These are phyloP conservation scores for Serpula lacrymans DNA, from an alignment of 768 basidiomycete genomes.

Conservation along the genomic window DNA sequence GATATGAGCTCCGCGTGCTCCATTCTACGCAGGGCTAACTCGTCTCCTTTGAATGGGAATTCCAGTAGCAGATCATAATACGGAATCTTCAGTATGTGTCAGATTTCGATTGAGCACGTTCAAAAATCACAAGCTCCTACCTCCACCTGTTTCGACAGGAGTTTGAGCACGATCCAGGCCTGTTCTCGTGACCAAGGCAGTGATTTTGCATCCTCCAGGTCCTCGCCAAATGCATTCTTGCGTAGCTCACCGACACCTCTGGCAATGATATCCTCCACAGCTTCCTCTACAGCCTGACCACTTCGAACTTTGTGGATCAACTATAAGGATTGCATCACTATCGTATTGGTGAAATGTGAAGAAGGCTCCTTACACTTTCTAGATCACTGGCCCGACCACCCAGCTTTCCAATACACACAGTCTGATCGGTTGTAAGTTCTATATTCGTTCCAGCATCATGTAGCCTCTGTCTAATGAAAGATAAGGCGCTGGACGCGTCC, in stretches of 20 bases:
- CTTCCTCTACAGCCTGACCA: slow-evolving; percentile 69
- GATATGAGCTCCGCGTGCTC: slow-evolving; percentile 87
- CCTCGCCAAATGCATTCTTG: slow-evolving; percentile 93
- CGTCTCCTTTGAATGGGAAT: slow-evolving; percentile 91
- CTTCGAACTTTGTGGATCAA: slow-evolving; percentile 82
- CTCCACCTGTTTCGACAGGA: slow-evolving; percentile 64
- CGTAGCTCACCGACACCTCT: slow-evolving; percentile 79
- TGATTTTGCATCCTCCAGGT: slow-evolving; percentile 79
- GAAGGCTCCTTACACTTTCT: slow-evolving; percentile 62
- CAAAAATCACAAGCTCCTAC: slow-evolving; percentile 40
- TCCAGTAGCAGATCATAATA: slow-evolving; percentile 81
- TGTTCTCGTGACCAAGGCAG: slow-evolving; percentile 86
- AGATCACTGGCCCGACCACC: slow-evolving; percentile 92
- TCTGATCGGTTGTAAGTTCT: slow-evolving; percentile 54
- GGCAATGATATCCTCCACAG: slow-evolving; percentile 86
- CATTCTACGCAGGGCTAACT: slow-evolving; percentile 73
- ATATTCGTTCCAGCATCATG: slow-evolving; percentile 50
- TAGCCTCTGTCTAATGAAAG: slow-evolving; percentile 79
- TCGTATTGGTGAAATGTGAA: not conserved
- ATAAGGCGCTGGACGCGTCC: slow-evolving; percentile 71
- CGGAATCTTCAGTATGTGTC: slow-evolving; percentile 48
- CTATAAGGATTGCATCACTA: slow-evolving; percentile 33
- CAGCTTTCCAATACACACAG: slow-evolving; percentile 61
- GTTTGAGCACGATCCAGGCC: slow-evolving; percentile 79
- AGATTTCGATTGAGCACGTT: not conserved